Evolutionary conservation across 2,329 filamentous ascomycete genomes (phyloP).

Genomic region (Juglanconis oblonga): DNA sequence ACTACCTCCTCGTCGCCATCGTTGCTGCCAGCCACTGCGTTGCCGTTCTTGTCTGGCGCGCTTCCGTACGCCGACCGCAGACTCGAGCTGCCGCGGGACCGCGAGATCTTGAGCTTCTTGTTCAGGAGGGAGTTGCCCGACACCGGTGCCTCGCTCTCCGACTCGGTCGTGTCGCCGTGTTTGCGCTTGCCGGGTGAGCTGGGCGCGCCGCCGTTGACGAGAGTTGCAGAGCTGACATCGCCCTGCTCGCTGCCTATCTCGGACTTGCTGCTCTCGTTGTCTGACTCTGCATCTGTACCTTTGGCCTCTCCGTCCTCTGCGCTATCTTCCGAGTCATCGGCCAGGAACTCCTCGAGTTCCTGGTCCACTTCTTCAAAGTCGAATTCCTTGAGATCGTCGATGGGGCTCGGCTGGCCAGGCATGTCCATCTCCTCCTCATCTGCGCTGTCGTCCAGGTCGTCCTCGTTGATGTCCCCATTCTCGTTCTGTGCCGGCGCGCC

Average conservation of each 20-base stretch:
- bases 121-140: conserved; percentile 33
- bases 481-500: conserved; percentile 31
- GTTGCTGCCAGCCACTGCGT: not conserved
- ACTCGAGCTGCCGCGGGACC: conserved; percentile 42
- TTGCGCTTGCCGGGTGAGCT: conserved; percentile 26
- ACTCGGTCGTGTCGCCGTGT: conserved; percentile 22
- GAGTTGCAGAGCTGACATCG: too few species aligned
- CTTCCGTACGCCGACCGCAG: conserved; percentile 38
- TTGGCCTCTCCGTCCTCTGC: conserved; percentile 20
- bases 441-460: conserved; percentile 35
- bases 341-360: conserved; percentile 74
- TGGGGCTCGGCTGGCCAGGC: conserved; percentile 40
- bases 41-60: not conserved
- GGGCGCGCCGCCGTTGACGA: conserved; percentile 13
- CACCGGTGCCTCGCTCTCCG: conserved; percentile 19
- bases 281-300: conserved; percentile 10
- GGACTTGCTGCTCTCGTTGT: conserved; percentile 15
- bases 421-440: conserved; percentile 34
- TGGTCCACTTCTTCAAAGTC: conserved; percentile 65
- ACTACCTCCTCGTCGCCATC: conserved; percentile 35
- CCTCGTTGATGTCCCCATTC: conserved; percentile 38
- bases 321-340: conserved; percentile 35
- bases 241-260: too few species aligned
- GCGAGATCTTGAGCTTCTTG: conserved; percentile 51
- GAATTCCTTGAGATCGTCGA: conserved; percentile 55